Evolutionary conservation across 2,329 filamentous ascomycete genomes (phyloP), one percentile per base, ranked within the genome.

Genomic region (Sarocladium strictum): DNA sequence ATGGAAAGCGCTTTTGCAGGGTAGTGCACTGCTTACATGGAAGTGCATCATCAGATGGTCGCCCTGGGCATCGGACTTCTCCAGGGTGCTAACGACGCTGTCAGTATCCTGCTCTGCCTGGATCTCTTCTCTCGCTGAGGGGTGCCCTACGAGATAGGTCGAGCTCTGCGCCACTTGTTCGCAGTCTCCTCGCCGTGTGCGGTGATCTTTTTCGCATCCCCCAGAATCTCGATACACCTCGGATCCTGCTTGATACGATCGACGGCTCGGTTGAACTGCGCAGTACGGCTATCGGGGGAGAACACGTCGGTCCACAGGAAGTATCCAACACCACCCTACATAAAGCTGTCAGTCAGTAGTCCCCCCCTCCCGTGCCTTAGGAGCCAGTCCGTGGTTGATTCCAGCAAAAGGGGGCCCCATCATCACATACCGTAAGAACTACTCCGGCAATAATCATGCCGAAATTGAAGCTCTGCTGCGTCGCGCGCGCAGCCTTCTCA

Each of bases 381-480:
- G n/a, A n/a, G n/a, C n/a, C n/a, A n/a, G n/a, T n/a, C n/a, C n/a
- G n/a, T n/a, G n/a, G n/a, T n/a, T n/a, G n/a, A n/a, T n/a, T 21
- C n/a, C 23, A 23, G 23, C 17, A 47, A 29, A 47, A 12, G 43
- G n/a, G 10, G 23, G 23, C 17, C 37, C n/a, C 17, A 11, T 5
- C 7, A 26, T 45, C 15, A 62, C 78, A 58, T 76, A 90, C 89
- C 33, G 92, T 96, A 62, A 93, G 75, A 32, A 84, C 79, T 11
- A 92, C 72, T 24, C 93, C 93, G 7, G 86, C 76, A 1, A 90
- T 61, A 9, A 97, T 83, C 58, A 97, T 71, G 60, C 86, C 79
- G 60, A 96, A 84, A 70, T 97, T 97, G 75, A 96, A 87, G 15
- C 86, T 88, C 70, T 97, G 93, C 70, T 97, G 92, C 1, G 90